Conservation (phyloP, 495 filamentous ascomycete genomes). For the Saxispiralis lemnorum region DNA sequence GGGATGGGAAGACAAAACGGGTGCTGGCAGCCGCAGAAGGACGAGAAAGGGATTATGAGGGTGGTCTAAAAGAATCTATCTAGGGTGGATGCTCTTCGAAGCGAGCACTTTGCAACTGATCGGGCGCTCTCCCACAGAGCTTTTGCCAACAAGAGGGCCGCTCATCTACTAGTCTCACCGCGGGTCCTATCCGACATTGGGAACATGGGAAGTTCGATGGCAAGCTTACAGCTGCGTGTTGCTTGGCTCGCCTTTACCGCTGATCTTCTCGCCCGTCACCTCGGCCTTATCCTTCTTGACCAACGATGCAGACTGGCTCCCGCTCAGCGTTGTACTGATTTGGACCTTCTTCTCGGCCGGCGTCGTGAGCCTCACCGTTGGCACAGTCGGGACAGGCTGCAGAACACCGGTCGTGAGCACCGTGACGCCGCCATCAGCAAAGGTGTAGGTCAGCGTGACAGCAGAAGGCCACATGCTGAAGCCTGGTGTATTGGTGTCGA, state of each 20-base stretch:
- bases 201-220: background rate
- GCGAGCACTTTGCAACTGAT: too few species aligned
- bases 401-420: background rate
- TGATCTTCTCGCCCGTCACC: too few species aligned
- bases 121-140: too few species aligned
- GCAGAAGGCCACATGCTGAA: background rate
- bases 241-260: too few species aligned
- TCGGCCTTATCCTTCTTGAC: too few species aligned
- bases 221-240: background rate
- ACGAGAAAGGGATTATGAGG: slow-evolving; percentile 3
- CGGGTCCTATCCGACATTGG: background rate
- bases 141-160: background rate
- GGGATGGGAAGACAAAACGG: slow-evolving; percentile 18
- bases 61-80: background rate
- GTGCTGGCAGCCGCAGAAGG: slow-evolving; percentile 17
- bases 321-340: too few species aligned
- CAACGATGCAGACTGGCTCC: too few species aligned
- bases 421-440: background rate
- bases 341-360: too few species aligned
- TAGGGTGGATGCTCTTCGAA: too few species aligned
- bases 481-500: background rate
- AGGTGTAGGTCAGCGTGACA: slow-evolving; percentile 5
- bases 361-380: background rate
- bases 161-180: too few species aligned
- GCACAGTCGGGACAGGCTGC: background rate